Evolutionary conservation across 495 filamentous ascomycete species (phyloP).

Genomic region (Pseudomonodictys pantanalensis): DNA sequence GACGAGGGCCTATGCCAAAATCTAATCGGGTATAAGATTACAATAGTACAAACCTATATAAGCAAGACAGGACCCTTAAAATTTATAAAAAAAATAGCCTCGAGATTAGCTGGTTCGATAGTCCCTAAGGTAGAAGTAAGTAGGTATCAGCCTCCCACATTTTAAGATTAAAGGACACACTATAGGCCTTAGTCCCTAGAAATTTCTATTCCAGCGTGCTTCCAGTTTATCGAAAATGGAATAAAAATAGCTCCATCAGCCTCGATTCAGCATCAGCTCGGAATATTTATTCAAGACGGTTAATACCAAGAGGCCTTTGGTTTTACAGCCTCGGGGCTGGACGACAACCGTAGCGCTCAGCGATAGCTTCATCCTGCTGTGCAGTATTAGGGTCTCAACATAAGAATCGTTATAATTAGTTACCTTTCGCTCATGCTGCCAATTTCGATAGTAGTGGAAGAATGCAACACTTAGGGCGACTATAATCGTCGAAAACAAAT

Average conservation of each 20-base stretch:
- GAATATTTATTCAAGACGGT: slow-evolving; percentile 42
- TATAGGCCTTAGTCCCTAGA: background rate
- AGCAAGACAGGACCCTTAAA: slow-evolving; percentile 7
- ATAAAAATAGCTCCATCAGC: slow-evolving; percentile 11
- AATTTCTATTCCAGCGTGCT: slow-evolving; percentile 5
- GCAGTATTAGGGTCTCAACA: no score
- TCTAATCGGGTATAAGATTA: background rate
- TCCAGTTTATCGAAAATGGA: slow-evolving; percentile 12
- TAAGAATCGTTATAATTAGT: no score
- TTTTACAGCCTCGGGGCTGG: slow-evolving; percentile 38
- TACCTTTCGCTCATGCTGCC: no score
- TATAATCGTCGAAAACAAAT: no score
- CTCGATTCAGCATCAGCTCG: slow-evolving; percentile 12
- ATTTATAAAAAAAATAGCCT: background rate
- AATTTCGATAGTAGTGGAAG: no score
- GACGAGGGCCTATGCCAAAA: slow-evolving; percentile 27
- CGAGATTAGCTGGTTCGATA: background rate
- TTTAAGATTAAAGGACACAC: no score
- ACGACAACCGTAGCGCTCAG: slow-evolving; percentile 37
- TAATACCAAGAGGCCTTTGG: slow-evolving; percentile 45
- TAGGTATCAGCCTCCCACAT: no score
- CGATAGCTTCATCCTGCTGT: slow-evolving; percentile 9
- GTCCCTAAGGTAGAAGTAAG: no score
- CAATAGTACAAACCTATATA: background rate
- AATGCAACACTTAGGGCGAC: no score